These are phyloP conservation scores for Anastatica hierochuntica DNA, from an alignment of 345 rosid species.

Conservation along the genomic window DNA sequence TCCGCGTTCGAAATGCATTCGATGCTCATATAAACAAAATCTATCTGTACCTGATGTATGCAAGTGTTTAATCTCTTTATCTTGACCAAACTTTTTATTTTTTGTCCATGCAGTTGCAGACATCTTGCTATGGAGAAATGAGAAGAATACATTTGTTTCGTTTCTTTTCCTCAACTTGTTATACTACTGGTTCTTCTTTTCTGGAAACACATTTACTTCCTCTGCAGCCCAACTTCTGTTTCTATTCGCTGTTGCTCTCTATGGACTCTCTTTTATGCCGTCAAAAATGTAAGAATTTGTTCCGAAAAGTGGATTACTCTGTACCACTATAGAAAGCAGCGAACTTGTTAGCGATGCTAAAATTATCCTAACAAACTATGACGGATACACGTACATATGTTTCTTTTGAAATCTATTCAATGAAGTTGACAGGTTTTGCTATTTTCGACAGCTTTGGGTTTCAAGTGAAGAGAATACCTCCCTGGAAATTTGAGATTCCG, in stretches of 20 bases:
- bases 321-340: background rate
- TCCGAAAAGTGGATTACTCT: background rate
- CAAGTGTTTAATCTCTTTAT: background rate
- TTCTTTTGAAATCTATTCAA: constrained; percentile 5
- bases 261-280: constrained; percentile 48
- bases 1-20: background rate
- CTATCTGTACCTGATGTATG: background rate
- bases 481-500: constrained; percentile 47
- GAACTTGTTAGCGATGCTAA: background rate
- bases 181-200: constrained; percentile 71
- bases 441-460: constrained; percentile 49
- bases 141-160: constrained; percentile 63
- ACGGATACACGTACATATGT: background rate
- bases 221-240: constrained; percentile 64
- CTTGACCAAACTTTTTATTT: constrained; percentile 1
- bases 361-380: background rate
- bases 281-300: constrained; percentile 47
- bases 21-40: background rate
- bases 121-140: constrained; percentile 87
- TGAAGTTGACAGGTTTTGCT: background rate
- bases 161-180: constrained; percentile 41
- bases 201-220: constrained; percentile 63
- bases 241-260: constrained; percentile 33
- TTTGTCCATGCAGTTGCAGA: constrained; percentile 85
- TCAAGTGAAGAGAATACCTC: constrained; percentile 34